Evolutionary conservation across 2,329 filamentous ascomycete genomes (phyloP).

Genomic region (Beauveria medogensis): DNA sequence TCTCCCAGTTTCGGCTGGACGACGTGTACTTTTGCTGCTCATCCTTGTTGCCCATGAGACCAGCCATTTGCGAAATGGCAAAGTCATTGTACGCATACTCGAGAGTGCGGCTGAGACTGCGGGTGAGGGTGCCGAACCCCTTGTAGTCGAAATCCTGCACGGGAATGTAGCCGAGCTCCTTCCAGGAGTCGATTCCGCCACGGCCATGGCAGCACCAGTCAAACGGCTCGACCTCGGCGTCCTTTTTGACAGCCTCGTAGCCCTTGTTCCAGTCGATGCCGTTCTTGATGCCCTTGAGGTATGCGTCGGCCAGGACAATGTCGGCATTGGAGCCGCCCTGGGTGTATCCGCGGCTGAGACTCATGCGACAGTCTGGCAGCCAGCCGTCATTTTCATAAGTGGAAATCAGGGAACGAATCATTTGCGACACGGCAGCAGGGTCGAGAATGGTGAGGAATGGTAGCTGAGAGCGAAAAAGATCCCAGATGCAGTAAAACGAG

Average conservation of each 20-base stretch:
- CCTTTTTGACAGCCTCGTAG: conserved; percentile 63
- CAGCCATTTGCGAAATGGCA: conserved; percentile 56
- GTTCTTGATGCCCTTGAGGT: conserved; percentile 53
- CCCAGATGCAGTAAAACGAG: conserved; percentile 72
- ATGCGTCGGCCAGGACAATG: conserved; percentile 59
- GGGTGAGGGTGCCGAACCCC: conserved; percentile 61
- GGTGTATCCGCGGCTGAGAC: conserved; percentile 63
- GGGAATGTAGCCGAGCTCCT: conserved; percentile 62
- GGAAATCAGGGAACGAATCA: conserved; percentile 64
- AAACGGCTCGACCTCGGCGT: conserved; percentile 61
- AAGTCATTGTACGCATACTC: conserved; percentile 77
- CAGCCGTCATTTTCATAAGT: conserved; percentile 63
- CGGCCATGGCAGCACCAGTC: conserved; percentile 66
- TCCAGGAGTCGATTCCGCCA: conserved; percentile 66
- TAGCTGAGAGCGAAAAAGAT: conserved; percentile 60
- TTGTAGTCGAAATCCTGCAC: conserved; percentile 57
- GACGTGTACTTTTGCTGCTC: conserved; percentile 53
- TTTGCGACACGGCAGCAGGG: conserved; percentile 52
- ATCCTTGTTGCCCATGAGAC: conserved; percentile 41
- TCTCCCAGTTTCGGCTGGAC: conserved; percentile 58
- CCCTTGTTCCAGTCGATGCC: conserved; percentile 60
- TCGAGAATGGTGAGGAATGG: conserved; percentile 63
- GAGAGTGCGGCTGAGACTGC: conserved; percentile 63
- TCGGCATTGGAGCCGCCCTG: conserved; percentile 72
- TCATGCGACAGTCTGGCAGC: conserved; percentile 70